A percentile compares a stretch with the other conserved stretches of the same genome.
Conservation (phyloP, 1,284 basidiomycete genomes). For the Marasmius oreades region DNA sequence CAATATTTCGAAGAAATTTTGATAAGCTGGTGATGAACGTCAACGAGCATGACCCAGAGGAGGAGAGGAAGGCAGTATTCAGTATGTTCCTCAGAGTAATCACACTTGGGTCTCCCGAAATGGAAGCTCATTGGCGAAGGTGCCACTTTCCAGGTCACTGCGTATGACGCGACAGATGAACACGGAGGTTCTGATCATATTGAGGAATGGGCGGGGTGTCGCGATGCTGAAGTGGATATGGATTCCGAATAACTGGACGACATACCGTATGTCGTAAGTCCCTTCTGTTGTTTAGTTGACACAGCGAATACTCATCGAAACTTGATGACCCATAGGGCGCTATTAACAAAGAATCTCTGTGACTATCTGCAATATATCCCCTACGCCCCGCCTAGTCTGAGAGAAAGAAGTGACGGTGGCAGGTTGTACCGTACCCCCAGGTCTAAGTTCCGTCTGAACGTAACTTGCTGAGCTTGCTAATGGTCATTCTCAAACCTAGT, state of each 20-base stretch:
- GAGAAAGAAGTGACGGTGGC: not conserved
- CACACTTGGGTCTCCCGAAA: not conserved
- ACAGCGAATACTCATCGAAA: not conserved
- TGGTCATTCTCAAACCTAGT: constrained; percentile 5
- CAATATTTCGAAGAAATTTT: not conserved
- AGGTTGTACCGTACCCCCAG: constrained; percentile 6
- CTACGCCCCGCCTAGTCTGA: constrained; percentile 6
- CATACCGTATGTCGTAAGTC: constrained; percentile 17
- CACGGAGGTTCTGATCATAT: not conserved
- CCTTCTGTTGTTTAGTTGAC: not conserved
- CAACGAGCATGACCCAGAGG: not conserved
- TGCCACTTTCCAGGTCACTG: constrained; percentile 5
- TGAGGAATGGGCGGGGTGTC: constrained; percentile 14
- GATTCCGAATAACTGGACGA: constrained; percentile 10
- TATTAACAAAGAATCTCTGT: constrained; percentile 12
- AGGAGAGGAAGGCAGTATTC: not conserved
- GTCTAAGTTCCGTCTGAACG: not conserved
- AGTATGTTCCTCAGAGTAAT: constrained; percentile 4
- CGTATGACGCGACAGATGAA: constrained; percentile 11
- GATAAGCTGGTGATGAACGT: no score
- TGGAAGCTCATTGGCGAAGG: constrained; percentile 14
- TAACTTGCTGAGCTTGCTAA: not conserved
- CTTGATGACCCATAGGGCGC: not conserved
- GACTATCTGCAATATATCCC: constrained; percentile 3
- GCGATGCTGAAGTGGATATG: constrained; percentile 9